Conservation (phyloP, 2,329 filamentous ascomycete species). For the Didymella sp. region DNA sequence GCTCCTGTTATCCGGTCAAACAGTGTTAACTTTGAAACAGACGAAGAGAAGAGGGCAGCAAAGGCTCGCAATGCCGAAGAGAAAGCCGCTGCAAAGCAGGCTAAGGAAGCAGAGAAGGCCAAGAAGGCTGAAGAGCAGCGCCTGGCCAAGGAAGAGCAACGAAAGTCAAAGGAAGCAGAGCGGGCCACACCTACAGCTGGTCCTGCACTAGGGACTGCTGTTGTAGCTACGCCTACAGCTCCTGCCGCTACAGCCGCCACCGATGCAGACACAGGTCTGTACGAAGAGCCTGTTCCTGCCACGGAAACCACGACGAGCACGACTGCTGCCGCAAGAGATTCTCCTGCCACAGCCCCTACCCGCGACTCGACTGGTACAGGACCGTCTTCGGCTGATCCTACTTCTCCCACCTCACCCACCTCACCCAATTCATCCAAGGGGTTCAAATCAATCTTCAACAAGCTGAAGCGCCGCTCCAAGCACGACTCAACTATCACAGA, state of each 20-base stretch:
- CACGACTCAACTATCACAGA: constrained; percentile 26
- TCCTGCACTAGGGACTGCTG: constrained; percentile 14
- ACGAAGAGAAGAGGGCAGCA: constrained; percentile 60
- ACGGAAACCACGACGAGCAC: constrained; percentile 1
- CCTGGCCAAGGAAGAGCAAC: constrained; percentile 60
- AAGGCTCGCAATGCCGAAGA: constrained; percentile 61
- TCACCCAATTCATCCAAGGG: constrained; percentile 45
- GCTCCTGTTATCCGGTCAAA: neutral
- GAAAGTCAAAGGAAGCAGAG: constrained; percentile 53
- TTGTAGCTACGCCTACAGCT: constrained; percentile 15
- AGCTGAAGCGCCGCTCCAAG: constrained; percentile 50
- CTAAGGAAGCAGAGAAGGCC: constrained; percentile 55
- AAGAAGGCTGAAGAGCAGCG: constrained; percentile 63
- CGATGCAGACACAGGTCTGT: constrained; percentile 29
- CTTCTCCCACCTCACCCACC: constrained; percentile 37
- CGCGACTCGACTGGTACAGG: constrained; percentile 9
- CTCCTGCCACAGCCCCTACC: neutral
- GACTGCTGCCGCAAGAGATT: neutral
- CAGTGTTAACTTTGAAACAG: constrained; percentile 51
- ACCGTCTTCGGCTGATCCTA: constrained; percentile 21
- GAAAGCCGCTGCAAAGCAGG: constrained; percentile 48
- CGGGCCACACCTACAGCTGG: constrained; percentile 5
- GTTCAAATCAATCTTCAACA: constrained; percentile 48
- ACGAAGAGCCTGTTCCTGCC: constrained; percentile 26
- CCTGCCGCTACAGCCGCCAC: neutral